phyloP scores from a whole-genome alignment of 306 rosid genomes.

The Inga laurina region DNA sequence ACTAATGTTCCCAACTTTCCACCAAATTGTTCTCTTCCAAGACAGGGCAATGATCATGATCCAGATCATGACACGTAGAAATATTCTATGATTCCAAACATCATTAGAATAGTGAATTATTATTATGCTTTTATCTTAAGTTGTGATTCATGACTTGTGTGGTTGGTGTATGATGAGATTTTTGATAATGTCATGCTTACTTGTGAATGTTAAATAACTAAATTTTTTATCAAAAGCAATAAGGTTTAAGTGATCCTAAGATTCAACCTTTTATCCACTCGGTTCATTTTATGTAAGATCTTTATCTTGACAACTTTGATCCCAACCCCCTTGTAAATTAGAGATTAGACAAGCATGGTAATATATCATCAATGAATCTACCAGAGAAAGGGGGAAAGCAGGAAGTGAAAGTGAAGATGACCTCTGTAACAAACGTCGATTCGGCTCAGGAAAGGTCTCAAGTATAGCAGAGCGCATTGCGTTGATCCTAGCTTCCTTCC shows the following conservation, averaged over 20 bases:
- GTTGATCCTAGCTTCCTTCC: slow-evolving; percentile 83
- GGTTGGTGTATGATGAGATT: neutral
- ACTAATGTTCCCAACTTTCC: neutral
- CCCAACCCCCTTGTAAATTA: neutral
- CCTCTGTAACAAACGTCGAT: slow-evolving; percentile 95
- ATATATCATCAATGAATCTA: slow-evolving; percentile 2
- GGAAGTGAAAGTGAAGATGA: slow-evolving; percentile 23
- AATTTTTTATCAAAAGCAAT: neutral
- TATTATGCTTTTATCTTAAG: neutral
- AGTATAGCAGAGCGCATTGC: slow-evolving; percentile 88
- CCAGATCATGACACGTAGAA: neutral
- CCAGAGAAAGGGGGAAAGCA: neutral
- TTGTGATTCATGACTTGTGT: neutral
- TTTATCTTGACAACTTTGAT: neutral
- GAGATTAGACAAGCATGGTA: neutral
- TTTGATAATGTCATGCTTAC: neutral
- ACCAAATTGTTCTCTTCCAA: neutral
- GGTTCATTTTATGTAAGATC: neutral
- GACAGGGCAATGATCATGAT: neutral
- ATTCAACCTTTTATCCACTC: neutral
- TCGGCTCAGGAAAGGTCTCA: slow-evolving; percentile 98
- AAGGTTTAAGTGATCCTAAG: neutral
- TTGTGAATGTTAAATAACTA: neutral
- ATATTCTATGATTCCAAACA: neutral
- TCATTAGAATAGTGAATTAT: neutral